Evolutionary conservation across 2,329 filamentous ascomycete species (phyloP).

Genomic region (Colletotrichum tamarilloi): DNA sequence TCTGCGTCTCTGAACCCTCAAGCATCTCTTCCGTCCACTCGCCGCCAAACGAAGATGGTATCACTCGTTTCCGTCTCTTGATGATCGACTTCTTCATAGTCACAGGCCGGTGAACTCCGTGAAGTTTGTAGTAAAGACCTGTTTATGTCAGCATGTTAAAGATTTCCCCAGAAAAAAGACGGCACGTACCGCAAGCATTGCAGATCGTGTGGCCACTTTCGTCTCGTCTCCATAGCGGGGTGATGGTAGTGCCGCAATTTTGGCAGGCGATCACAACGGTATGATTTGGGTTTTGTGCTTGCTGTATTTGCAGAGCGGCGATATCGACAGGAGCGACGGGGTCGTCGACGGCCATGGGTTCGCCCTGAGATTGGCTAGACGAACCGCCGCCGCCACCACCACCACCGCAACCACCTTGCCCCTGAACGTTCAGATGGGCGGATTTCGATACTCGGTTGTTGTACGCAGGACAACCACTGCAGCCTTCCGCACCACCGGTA

Average conservation of each 20-base stretch:
- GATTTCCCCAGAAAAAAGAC: slow-evolving; percentile 12
- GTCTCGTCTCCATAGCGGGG: slow-evolving; percentile 93
- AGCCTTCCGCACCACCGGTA: slow-evolving; percentile 93
- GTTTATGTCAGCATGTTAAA: slow-evolving; percentile 33
- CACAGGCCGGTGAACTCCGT: slow-evolving; percentile 90
- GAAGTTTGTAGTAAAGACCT: slow-evolving; percentile 97
- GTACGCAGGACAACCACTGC: slow-evolving; percentile 94
- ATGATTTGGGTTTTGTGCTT: slow-evolving; percentile 55
- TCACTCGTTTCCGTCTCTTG: slow-evolving; percentile 93
- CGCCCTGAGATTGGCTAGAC: slow-evolving; percentile 38
- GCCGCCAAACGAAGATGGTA: slow-evolving; percentile 72
- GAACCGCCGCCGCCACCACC: slow-evolving; percentile 43
- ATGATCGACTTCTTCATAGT: slow-evolving; percentile 99
- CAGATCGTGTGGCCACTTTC: slow-evolving; percentile 97
- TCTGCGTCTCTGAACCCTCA: slow-evolving; percentile 60
- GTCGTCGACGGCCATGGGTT: slow-evolving; percentile 44
- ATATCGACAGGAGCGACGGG: slow-evolving; percentile 60
- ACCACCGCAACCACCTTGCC: slow-evolving; percentile 50
- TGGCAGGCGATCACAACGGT: slow-evolving; percentile 90
- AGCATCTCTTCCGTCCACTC: slow-evolving; percentile 56
- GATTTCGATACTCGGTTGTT: slow-evolving; percentile 96
- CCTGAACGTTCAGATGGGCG: slow-evolving; percentile 74
- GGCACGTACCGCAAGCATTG: slow-evolving; percentile 89
- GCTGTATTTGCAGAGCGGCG: slow-evolving; percentile 54
- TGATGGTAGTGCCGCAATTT: slow-evolving; percentile 97